These are phyloP conservation scores for Gnomoniopsis smithogilvyi DNA, from an alignment of 2,329 filamentous ascomycete species.

Conservation along the genomic window DNA sequence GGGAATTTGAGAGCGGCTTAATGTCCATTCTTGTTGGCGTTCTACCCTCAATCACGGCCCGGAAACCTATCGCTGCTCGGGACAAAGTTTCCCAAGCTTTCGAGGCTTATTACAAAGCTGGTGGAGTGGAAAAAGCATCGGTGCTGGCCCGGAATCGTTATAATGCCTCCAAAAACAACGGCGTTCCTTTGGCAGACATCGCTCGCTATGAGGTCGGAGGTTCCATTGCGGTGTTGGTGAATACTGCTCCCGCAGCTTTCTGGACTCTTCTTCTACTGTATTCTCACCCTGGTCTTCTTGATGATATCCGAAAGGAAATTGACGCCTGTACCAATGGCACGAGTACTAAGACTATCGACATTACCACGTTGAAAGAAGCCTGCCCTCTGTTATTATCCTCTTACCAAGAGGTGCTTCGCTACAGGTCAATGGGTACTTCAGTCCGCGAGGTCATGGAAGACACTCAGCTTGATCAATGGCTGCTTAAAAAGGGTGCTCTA, in stretches of 20 bases:
- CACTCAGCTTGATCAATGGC: slow-evolving; percentile 23
- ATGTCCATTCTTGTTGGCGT: slow-evolving; percentile 24
- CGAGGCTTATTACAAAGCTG: slow-evolving; percentile 35
- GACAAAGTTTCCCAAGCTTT: slow-evolving; percentile 32
- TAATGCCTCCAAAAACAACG: slow-evolving; percentile 26
- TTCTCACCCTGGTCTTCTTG: slow-evolving; percentile 2
- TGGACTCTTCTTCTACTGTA: slow-evolving; percentile 38
- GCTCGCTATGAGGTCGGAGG: slow-evolving; percentile 39
- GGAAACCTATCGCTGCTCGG: slow-evolving; percentile 30
- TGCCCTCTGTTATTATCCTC: slow-evolving; percentile 32
- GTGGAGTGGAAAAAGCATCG: slow-evolving; percentile 36
- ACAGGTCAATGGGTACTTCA: slow-evolving; percentile 34
- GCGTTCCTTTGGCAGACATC: slow-evolving; percentile 32
- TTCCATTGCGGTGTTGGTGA: slow-evolving; percentile 37
- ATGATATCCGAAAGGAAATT: background rate
- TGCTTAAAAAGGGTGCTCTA: slow-evolving; percentile 27
- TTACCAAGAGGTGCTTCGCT: slow-evolving; percentile 39
- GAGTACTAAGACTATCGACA: slow-evolving; percentile 21
- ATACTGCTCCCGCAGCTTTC: slow-evolving; percentile 36
- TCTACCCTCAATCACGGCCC: slow-evolving; percentile 28
- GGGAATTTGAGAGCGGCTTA: slow-evolving; percentile 22
- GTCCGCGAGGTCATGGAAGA: slow-evolving; percentile 28
- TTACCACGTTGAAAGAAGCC: slow-evolving; percentile 30
- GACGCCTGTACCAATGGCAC: slow-evolving; percentile 12
- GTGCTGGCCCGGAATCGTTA: slow-evolving; percentile 33